Evolutionary conservation across 2,329 filamentous ascomycete species (phyloP), one percentile per base, ranked within the genome.

Genomic region (Seiridium cupressi): DNA sequence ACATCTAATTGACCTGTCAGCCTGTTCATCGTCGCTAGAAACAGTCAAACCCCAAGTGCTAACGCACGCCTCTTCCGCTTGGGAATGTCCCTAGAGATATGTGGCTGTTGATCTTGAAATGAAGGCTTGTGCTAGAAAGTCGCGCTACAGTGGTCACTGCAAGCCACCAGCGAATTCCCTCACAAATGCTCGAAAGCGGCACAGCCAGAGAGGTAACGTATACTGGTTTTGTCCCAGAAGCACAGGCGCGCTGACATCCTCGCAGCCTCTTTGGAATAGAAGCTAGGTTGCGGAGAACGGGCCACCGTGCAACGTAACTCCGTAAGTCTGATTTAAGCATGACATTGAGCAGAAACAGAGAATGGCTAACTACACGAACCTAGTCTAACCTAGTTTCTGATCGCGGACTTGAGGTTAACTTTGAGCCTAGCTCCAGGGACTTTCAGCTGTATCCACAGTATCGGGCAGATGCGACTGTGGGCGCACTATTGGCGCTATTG

Each of bases 401-500:
- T 5, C 9, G 31, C 49, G 49, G 49, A 51, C 49, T 53, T 53
- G 18, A 35, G 4, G n/a, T 53, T n/a, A 18, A n/a, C 38, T 53
- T 53, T 53, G 5, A 34, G 49, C 49, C 49, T 53, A 40, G 49
- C 49, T 35, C 34, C 11, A 38, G 49, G 49, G 38, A 32, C 46
- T 53, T 53, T 53, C 49, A 53, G 49, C 49, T 18, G 31, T n/a
- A 38, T 53, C 49, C 49, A 53, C 49, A n/a, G n/a, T 35, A n/a
- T 35, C 49, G 49, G 35, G 18, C 49, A 53, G 18, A 35, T 35
- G 10, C 18, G n/a, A 13, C 31, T 51, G 48, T 51, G 48, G 48
- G 35, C 35, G 32, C 48, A 4, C 8, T 13, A 7, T 36, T 4
- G n/a, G 31, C 49, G 34, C 49, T 8, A 35, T 38, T n/a, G 32